Evolutionary conservation across 305 asterid genomes (phyloP), one percentile per base, ranked within the genome.

Genomic region (Fraxinus baroniana): DNA sequence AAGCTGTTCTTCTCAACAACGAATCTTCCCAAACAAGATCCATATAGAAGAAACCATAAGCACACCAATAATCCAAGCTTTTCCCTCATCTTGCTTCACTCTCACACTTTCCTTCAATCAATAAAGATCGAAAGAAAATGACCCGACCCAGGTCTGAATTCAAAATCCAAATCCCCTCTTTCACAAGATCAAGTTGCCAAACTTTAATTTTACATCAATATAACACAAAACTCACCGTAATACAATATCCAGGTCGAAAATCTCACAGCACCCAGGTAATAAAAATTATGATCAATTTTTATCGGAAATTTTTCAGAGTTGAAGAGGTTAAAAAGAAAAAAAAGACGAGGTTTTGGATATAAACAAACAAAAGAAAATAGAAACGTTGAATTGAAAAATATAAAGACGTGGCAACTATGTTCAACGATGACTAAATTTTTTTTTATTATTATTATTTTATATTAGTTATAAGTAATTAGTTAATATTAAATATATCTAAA

Each of bases 1-100:
- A 96, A 87, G 83, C 94, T 94, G 80, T 94, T 96, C 92, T 96
- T 96, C 93, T 96, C 99, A 81, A 96, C 99, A 12, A 96, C 97
- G 76, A 96, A 96, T 84, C 97, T 90, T 9, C 93, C 98, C 33
- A 88, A 81, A 83, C 95, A 91, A 70, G 85, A 91, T 77, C 93
- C 95, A 44, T 15, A 85, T 0, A 92, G 80, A 80, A 88, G 33
- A 77, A 92, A 88, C 88, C 88, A 82, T 12, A 91, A 78, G 82
- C 87, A 89, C 39, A 85, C 85, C 77, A 89, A 71, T 85, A 85
- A 39, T 8, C 89, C 90, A 24, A 84, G 35, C 72, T 84, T 89
- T 78, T 24, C 86, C 89, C 85, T 90, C 97, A 89, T 93, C 85
- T 78, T 81, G 76, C 87, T 71, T 78, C 79, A 32, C 77, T 71